phyloP scores from a whole-genome alignment of 345 rosid genomes.

The Schrenkiella parvula region DNA sequence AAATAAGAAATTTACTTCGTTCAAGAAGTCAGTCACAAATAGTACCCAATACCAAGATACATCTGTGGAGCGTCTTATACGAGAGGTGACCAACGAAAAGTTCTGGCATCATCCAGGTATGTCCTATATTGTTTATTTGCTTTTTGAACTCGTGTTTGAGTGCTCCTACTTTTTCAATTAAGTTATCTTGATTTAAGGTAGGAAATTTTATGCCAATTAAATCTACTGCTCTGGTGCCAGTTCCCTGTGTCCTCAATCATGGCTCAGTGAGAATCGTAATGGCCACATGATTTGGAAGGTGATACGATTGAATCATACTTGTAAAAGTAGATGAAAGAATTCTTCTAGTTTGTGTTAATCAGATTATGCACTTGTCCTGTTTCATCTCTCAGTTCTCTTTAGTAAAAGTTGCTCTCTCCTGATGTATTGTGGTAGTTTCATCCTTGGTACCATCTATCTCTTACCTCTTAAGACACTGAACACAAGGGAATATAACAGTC shows the following conservation, averaged over 20 bases:
- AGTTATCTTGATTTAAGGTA: constrained; percentile 31
- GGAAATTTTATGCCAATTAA: constrained; percentile 34
- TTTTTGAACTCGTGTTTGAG: constrained; percentile 14
- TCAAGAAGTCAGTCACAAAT: constrained; percentile 50
- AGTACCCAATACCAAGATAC: constrained; percentile 73
- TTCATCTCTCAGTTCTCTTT: background rate
- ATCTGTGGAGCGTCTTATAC: constrained; percentile 97
- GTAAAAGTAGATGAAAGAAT: constrained; percentile 29
- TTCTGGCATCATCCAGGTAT: constrained; percentile 74
- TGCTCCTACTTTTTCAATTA: constrained; percentile 22
- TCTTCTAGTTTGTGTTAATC: background rate
- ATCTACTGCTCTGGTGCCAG: constrained; percentile 35
- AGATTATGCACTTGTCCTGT: background rate
- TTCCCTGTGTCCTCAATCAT: constrained; percentile 33
- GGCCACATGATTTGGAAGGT: constrained; percentile 39
- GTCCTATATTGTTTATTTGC: constrained; percentile 13
- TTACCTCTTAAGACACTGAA: background rate
- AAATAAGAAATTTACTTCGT: constrained; percentile 59
- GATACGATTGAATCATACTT: constrained; percentile 31
- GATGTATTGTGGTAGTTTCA: constrained; percentile 3
- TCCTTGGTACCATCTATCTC: background rate
- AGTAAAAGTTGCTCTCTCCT: background rate
- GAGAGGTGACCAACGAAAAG: constrained; percentile 94
- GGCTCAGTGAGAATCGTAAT: constrained; percentile 36
- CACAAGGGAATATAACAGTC: background rate